Percentiles rank a stretch among this genome's conserved stretches.
These are phyloP conservation scores for Metroxylon sagu DNA, from an alignment of 176 grass and related monocot species.

Conservation along the genomic window DNA sequence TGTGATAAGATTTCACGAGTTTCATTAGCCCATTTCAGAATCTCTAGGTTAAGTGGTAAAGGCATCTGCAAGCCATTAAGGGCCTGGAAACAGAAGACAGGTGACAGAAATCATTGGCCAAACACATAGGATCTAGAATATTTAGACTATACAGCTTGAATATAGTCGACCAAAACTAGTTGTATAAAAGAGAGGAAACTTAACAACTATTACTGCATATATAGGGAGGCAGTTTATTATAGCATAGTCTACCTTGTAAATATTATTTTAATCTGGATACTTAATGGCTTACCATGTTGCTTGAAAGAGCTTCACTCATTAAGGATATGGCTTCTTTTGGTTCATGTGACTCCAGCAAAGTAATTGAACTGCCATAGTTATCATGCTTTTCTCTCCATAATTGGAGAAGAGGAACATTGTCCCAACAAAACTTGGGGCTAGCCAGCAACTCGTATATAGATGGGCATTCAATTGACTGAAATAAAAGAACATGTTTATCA, in stretches of 20 bases:
- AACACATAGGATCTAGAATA: no score
- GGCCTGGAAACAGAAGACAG: constrained; percentile 34
- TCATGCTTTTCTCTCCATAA: constrained; percentile 67
- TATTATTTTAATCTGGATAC: neutral
- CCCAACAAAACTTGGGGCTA: constrained; percentile 53
- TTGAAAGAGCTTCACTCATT: constrained; percentile 76
- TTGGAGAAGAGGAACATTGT: constrained; percentile 68
- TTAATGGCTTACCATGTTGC: constrained; percentile 46
- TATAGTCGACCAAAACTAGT: no score
- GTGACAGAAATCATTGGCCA: no score
- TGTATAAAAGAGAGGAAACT: no score
- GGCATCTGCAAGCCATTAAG: constrained; percentile 55
- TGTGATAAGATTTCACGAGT: constrained; percentile 59
- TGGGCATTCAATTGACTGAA: constrained; percentile 89
- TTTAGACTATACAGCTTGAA: no score
- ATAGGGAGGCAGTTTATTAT: no score
- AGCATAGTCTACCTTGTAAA: no score
- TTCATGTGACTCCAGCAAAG: constrained; percentile 70
- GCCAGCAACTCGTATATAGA: constrained; percentile 96
- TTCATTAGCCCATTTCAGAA: constrained; percentile 85
- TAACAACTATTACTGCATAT: no score
- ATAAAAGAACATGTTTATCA: neutral
- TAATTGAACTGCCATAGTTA: constrained; percentile 38
- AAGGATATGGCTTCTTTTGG: constrained; percentile 68
- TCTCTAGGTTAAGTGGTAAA: constrained; percentile 66